Evolutionary conservation across 345 rosid species (phyloP).

Genomic region (Rubroshorea leprosula): DNA sequence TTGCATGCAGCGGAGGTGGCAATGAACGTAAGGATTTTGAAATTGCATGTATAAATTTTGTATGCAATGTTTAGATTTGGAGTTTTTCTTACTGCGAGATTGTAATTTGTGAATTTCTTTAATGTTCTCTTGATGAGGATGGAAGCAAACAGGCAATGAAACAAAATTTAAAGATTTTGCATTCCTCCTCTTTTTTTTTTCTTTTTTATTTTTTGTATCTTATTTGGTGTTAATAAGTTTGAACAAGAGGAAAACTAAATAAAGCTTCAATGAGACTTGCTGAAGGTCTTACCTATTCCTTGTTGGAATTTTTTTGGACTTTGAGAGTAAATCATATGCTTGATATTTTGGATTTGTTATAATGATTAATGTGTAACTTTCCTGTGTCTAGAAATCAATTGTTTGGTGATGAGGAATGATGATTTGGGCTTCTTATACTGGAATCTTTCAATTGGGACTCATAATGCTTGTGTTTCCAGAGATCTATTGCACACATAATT

Average conservation of each 20-base stretch:
- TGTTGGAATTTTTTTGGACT: too few relatives aligned
- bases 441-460: too few relatives aligned
- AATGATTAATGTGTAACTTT: too few relatives aligned
- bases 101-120: neutral
- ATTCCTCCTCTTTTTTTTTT: neutral
- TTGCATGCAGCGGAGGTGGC: neutral
- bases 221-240: too few relatives aligned
- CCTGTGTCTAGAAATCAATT: neutral
- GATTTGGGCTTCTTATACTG: neutral
- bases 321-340: too few relatives aligned
- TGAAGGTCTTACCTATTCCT: neutral
- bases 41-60: neutral
- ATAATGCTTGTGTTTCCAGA: too few relatives aligned
- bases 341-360: neutral
- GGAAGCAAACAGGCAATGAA: neutral
- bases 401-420: neutral
- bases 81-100: slow-evolving; percentile 1
- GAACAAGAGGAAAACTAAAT: too few relatives aligned
- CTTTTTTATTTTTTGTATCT: too few relatives aligned
- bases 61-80: slow-evolving; percentile 14
- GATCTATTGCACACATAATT: too few relatives aligned
- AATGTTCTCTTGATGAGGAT: slow-evolving; percentile 8
- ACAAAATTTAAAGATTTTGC: slow-evolving; percentile 6
- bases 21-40: neutral
- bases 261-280: too few relatives aligned